phyloP scores from a whole-genome alignment of 352 stramenopile genomes.

The Globisporangium takayamanum region DNA sequence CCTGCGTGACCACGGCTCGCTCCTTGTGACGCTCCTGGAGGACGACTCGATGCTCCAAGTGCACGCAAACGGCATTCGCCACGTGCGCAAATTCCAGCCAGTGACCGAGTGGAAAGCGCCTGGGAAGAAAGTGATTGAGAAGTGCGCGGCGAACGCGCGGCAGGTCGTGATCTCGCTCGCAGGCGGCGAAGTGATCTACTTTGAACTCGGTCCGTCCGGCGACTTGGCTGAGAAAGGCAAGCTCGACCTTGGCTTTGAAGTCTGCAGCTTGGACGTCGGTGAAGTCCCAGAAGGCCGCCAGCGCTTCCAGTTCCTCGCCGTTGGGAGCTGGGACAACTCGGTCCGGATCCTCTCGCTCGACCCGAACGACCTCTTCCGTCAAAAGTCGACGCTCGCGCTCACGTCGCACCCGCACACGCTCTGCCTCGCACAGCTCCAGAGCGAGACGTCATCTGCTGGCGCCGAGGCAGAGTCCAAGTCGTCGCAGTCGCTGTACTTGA shows the following conservation, averaged over 20 bases:
- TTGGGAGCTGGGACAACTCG: conserved; percentile 91
- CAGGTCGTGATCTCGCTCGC: conserved; percentile 97
- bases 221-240: conserved; percentile 92
- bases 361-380: conserved; percentile 85
- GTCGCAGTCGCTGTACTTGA: conserved; percentile 72
- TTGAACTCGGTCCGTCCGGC: conserved; percentile 93
- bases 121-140: conserved; percentile 96
- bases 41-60: conserved; percentile 96
- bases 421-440: conserved; percentile 73
- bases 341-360: conserved; percentile 94
- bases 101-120: conserved; percentile 97
- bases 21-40: conserved; percentile 92
- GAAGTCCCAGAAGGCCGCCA: conserved; percentile 91
- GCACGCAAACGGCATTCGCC: conserved; percentile 92
- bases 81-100: conserved; percentile 91
- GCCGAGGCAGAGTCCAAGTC: conserved; percentile 37
- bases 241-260: conserved; percentile 94
- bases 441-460: conserved; percentile 42
- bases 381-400: conserved; percentile 78
- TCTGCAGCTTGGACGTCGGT: conserved; percentile 96
- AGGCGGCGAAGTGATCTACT: conserved; percentile 97
- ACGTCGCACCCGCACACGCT: conserved; percentile 81
- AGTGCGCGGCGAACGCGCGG: conserved; percentile 93
- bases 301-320: conserved; percentile 94
- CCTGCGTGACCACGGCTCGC: conserved; percentile 90